Base-by-base conservation (phyloP, 2,329 filamentous ascomycete genomes). In the Scedosporium minutisporum region DNA sequence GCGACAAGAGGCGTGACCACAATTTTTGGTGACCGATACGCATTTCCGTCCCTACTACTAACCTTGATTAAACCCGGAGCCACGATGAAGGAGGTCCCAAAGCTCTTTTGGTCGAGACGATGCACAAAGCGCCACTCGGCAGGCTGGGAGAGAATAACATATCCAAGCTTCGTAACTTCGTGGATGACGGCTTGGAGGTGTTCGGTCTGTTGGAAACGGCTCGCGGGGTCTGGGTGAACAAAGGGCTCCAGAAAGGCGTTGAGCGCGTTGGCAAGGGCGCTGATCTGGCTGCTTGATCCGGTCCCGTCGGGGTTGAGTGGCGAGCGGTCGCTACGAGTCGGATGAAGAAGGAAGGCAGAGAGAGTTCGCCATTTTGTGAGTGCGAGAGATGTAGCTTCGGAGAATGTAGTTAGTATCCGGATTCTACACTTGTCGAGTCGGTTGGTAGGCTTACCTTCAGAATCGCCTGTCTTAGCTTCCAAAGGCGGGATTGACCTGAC, bases 101-200 rank as follows among this genome's bases (percentile, higher is more conserved):
- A n/a, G 21, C 51, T 23, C 18, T 29, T 53, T 27, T 51, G 48
- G 18, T 42, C 53, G 6, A 29, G 16, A 21, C 63, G 63, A 61
- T 71, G 71, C 14, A 71, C 63, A 60, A 77, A 73, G 1, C 65
- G 62, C 69, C 73, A 77, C 41, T 78, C 76, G 6, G 69, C 69
- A 0, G 76, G 76, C 60, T 80, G 77, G 4, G 77, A 79, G 38
- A 79, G 68, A 6, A 80, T 60, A 18, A 74, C 61, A 63, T 78
- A 76, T 10, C 77, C 78, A 27, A 79, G 68, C 59, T 71, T 75
- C 18, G 74, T 68, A 44, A 73, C 76, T 66, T 78, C 76, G 3
- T 71, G 64, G 18, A 78, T 73, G 12, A 79, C 70, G 12, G 71
- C 72, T 55, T 75, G 69, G 3, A 80, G 69, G 53, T 78, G 74